These are phyloP conservation scores for Kazachstania bromeliacearum DNA, from an alignment of 805 yeast species.

Conservation along the genomic window DNA sequence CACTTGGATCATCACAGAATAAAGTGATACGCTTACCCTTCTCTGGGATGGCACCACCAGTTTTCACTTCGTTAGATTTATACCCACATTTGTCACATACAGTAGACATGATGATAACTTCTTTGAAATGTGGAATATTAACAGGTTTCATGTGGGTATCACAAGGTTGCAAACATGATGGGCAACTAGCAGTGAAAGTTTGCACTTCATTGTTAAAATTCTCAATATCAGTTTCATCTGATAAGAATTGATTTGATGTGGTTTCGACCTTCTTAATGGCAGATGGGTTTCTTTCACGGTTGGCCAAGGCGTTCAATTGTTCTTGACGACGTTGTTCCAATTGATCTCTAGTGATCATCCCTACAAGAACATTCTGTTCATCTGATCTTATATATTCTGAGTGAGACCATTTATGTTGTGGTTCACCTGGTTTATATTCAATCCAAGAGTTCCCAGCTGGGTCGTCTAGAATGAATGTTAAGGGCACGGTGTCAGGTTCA, in stretches of 20 bases:
- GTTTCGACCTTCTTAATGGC: conserved; percentile 14
- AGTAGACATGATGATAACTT: conserved; percentile 93
- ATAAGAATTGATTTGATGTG: conserved; percentile 39
- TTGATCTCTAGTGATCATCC: conserved; percentile 60
- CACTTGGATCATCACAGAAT: conserved; percentile 70
- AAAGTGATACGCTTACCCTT: conserved; percentile 70
- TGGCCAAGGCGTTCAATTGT: conserved; percentile 11
- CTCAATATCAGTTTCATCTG: conserved; percentile 73
- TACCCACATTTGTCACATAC: conserved; percentile 88
- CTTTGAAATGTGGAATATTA: conserved; percentile 95
- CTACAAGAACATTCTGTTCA: conserved; percentile 79
- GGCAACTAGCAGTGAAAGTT: conserved; percentile 85
- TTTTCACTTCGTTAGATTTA: conserved; percentile 94
- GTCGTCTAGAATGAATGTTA: conserved; percentile 75
- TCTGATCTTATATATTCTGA: conserved; percentile 74
- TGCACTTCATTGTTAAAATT: conserved; percentile 86
- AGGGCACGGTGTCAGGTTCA: conserved; percentile 57
- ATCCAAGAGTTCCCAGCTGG: conserved; percentile 98
- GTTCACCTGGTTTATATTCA: conserved; percentile 77
- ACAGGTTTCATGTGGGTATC: conserved; percentile 95
- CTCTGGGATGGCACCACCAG: conserved; percentile 93
- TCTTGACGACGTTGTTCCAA: conserved; percentile 32
- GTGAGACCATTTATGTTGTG: conserved; percentile 84
- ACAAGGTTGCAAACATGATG: conserved; percentile 68
- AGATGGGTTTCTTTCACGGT: conserved; percentile 31